These are phyloP conservation scores for Fusarium newnesense DNA, from an alignment of 2,329 filamentous ascomycete genomes.

Conservation along the genomic window DNA sequence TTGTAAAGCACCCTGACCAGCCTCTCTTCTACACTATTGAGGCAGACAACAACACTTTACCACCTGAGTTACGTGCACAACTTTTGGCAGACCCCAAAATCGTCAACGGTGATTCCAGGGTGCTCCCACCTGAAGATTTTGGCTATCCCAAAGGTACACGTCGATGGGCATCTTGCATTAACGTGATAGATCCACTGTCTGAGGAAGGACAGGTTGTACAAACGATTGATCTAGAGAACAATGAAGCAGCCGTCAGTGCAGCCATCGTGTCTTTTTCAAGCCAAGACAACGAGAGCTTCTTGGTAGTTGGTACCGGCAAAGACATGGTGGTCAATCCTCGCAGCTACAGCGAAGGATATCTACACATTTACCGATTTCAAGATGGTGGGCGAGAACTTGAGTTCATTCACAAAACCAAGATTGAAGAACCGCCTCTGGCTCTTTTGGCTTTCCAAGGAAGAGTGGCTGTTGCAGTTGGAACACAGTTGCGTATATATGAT, in stretches of 20 bases:
- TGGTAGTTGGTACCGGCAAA: constrained; percentile 95
- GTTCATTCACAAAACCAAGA: constrained; percentile 95
- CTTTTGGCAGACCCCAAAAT: constrained; percentile 77
- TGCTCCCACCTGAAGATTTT: constrained; percentile 83
- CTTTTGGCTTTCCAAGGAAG: constrained; percentile 92
- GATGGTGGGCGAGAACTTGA: constrained; percentile 89
- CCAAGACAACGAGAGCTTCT: constrained; percentile 87
- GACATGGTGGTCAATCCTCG: constrained; percentile 84
- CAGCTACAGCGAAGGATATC: constrained; percentile 80
- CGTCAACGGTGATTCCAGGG: constrained; percentile 76
- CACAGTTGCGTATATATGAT: constrained; percentile 87
- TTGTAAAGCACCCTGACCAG: constrained; percentile 87
- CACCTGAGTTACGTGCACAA: constrained; percentile 78
- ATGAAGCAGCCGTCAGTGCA: constrained; percentile 90
- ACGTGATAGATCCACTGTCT: constrained; percentile 84
- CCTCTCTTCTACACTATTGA: constrained; percentile 95
- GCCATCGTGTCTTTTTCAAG: constrained; percentile 87
- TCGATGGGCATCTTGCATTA: constrained; percentile 96
- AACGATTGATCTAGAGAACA: constrained; percentile 84
- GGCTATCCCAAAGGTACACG: constrained; percentile 85
- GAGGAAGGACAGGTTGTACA: constrained; percentile 77
- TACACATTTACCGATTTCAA: constrained; percentile 91
- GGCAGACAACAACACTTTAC: constrained; percentile 90
- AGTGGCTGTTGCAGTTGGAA: constrained; percentile 85
- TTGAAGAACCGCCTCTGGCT: constrained; percentile 90